Conservation (phyloP, 257 asterid genomes). For the Solanum sitiens region DNA sequence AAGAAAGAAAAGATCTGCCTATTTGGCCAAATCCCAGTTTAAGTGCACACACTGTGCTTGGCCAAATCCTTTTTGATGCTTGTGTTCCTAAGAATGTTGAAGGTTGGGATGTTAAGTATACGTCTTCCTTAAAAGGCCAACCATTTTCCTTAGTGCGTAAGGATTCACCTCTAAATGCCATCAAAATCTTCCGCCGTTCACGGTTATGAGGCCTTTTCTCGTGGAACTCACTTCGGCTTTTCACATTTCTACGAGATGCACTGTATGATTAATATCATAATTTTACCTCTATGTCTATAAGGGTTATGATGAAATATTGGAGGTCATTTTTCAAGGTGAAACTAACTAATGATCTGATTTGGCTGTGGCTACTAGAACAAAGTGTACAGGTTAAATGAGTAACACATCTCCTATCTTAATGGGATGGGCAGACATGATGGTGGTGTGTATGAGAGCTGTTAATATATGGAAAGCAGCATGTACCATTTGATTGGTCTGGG, state of each 20-base stretch:
- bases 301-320: neutral
- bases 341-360: neutral
- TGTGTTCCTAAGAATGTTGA: slow-evolving; percentile 82
- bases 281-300: neutral
- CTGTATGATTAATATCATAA: neutral
- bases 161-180: slow-evolving; percentile 38
- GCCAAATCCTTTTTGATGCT: slow-evolving; percentile 71
- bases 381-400: neutral
- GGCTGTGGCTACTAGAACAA: neutral
- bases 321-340: neutral
- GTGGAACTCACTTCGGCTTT: neutral
- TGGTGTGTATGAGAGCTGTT: neutral
- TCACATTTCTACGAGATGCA: neutral
- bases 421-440: neutral
- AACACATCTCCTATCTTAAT: neutral
- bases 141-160: slow-evolving; percentile 49
- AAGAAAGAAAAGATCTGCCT: slow-evolving; percentile 41
- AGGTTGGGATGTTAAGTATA: slow-evolving; percentile 82
- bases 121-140: slow-evolving; percentile 61
- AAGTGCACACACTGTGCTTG: slow-evolving; percentile 67
- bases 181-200: slow-evolving; percentile 44
- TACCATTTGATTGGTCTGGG: neutral
- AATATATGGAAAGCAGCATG: neutral
- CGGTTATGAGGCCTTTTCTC: slow-evolving; percentile 34
- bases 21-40: slow-evolving; percentile 38